Evolutionary conservation across 2,329 filamentous ascomycete genomes (phyloP), one percentile per base, ranked within the genome.

Genomic region (Clonostachys chloroleuca): DNA sequence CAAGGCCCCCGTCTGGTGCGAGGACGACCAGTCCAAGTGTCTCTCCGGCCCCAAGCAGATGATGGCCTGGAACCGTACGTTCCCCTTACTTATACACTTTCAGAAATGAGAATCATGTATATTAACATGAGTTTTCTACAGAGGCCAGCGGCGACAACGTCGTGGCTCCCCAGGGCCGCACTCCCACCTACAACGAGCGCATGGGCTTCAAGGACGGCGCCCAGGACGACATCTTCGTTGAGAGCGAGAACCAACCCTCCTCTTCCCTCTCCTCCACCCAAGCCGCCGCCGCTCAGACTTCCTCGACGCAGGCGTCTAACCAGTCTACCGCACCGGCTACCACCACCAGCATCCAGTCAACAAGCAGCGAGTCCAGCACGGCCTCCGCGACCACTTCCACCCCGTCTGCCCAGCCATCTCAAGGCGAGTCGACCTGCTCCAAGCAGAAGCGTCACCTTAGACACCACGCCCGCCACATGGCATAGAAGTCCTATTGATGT

Each of bases 31-130:
- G 12, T 61, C 55, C 16, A 64, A 66, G 39, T 76, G 73, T 44
- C 62, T 73, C 13, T 48, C 57, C 20, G 72, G 73, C 0, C 66
- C 73, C 1, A 75, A 75, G 58, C 72, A 75, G 52, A 74, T 74
- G 65, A 64, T 74, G 42, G 71, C 64, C 5, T 74, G 66, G 64
- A 65, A 75, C 47, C 72, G 62, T 61, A 46, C 48, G 56, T 55
- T 16, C 14, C 9, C n/a, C 34, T 16, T 4, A 5, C 13, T 16
- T 20, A 6, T 5, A 30, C 12, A 36, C 2, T 17, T 10, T 12
- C 14, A 16, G 6, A 34, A n/a, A 46, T 47, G 16, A 30, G 24
- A 30, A 10, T 30, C 24, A 3, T 4, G 9, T 30, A 30, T 48
- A 33, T 5, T 6, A 2, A 30, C 24, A 30, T 10, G 2, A 30